Evolutionary conservation across 352 stramenopile species (phyloP).

Genomic region (Blastocystis sp.): DNA sequence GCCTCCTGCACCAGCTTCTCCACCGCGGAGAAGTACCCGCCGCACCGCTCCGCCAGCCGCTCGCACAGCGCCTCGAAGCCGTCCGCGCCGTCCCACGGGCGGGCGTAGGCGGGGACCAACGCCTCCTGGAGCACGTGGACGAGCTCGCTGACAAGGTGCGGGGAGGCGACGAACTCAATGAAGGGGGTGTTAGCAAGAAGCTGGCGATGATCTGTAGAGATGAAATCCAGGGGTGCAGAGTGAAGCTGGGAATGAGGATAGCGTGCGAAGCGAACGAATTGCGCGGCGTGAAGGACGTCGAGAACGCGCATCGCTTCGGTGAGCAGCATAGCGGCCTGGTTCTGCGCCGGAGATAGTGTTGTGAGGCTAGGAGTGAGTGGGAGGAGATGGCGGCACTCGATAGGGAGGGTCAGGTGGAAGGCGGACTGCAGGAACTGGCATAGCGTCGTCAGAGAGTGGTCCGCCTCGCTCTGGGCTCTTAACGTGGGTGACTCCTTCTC

Average conservation of each 20-base stretch:
- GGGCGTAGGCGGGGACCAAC: neutral
- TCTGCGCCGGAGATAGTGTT: neutral
- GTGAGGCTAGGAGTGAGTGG: neutral
- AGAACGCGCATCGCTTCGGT: neutral
- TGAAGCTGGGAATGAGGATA: neutral
- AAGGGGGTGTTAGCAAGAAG: neutral
- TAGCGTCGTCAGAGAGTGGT: neutral
- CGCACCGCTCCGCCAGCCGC: neutral
- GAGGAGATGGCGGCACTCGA: neutral
- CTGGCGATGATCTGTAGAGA: neutral
- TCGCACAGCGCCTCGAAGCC: neutral
- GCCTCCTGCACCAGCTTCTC: neutral
- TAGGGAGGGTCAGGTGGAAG: neutral
- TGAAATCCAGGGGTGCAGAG: neutral
- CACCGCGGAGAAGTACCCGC: slow-evolving; percentile 17
- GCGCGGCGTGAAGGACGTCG: neutral
- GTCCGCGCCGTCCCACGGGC: neutral
- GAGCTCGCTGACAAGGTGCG: neutral
- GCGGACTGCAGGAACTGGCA: neutral
- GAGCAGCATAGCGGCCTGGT: neutral
- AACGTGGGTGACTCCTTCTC: too few species aligned
- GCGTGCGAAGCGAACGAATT: neutral
- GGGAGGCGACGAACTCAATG: neutral
- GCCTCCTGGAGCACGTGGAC: neutral
- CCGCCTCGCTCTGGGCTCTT: too few species aligned